These are phyloP conservation scores for Prosopis cineraria DNA, from an alignment of 306 rosid species.

Conservation along the genomic window DNA sequence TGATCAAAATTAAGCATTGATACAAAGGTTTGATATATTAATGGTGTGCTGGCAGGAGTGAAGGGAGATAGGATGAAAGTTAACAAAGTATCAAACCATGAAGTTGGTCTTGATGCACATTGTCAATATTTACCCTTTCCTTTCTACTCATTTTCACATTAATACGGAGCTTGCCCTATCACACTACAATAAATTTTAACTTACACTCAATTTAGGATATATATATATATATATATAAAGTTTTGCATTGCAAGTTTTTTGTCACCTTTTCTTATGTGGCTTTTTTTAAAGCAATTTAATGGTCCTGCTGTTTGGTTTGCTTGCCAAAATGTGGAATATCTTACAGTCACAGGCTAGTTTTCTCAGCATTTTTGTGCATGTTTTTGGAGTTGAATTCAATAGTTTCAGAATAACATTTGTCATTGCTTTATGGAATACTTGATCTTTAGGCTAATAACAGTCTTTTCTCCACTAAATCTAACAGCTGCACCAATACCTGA, in stretches of 20 bases:
- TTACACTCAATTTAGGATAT: neutral
- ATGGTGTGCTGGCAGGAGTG: conserved; percentile 9
- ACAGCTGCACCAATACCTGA: conserved; percentile 49
- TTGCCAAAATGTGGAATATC: neutral
- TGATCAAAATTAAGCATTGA: neutral
- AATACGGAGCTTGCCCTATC: neutral
- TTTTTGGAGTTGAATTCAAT: neutral
- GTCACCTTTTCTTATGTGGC: neutral
- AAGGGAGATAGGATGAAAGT: conserved; percentile 1
- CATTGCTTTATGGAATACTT: neutral
- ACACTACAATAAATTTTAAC: neutral
- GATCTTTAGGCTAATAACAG: neutral
- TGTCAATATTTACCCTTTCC: neutral
- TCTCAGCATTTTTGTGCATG: neutral
- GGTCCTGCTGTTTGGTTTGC: neutral
- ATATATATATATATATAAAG: neutral
- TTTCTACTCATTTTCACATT: neutral
- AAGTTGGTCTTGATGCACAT: neutral
- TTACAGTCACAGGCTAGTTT: neutral
- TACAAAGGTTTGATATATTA: neutral
- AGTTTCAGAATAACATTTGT: neutral
- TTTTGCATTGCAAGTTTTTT: neutral
- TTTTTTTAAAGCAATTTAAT: neutral
- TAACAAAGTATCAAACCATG: neutral
- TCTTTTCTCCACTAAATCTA: conserved; percentile 6